phyloP scores from a whole-genome alignment of 176 grass and related monocot genomes.

The Oryza officinalis region DNA sequence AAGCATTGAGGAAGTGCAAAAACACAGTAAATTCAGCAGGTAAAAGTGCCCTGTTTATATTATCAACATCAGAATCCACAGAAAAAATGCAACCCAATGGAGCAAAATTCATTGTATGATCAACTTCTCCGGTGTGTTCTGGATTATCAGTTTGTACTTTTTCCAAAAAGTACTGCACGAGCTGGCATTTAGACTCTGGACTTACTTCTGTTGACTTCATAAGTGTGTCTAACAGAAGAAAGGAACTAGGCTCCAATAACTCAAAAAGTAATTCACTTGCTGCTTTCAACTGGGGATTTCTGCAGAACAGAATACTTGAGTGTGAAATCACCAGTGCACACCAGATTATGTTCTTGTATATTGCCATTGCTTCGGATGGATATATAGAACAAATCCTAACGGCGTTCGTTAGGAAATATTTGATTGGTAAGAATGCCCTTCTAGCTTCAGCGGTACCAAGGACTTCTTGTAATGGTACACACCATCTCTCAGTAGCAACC shows the following conservation, averaged over 20 bases:
- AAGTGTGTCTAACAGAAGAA: conserved; percentile 71
- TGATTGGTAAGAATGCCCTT: conserved; percentile 92
- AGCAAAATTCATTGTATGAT: conserved; percentile 37
- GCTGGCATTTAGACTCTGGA: conserved; percentile 60
- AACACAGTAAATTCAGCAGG: conserved; percentile 69
- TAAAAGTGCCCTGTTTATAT: conserved; percentile 51
- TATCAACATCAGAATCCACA: conserved; percentile 46
- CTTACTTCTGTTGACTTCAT: conserved; percentile 63
- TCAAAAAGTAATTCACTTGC: conserved; percentile 75
- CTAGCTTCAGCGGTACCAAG: conserved; percentile 69
- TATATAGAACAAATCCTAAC: conserved; percentile 78
- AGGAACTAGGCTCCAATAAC: conserved; percentile 75
- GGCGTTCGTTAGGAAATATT: conserved; percentile 95
- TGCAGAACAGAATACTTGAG: conserved; percentile 73
- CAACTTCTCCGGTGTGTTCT: conserved; percentile 32
- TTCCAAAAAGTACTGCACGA: conserved; percentile 65
- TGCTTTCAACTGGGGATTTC: conserved; percentile 54
- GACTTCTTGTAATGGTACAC: too few species aligned
- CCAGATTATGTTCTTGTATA: conserved; percentile 58
- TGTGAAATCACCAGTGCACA: conserved; percentile 68
- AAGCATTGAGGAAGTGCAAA: conserved; percentile 70
- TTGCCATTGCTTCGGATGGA: conserved; percentile 61
- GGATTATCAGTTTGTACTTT: conserved; percentile 39
- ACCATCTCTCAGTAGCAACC: conserved; percentile 54
- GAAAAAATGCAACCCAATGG: conserved; percentile 56